Evolutionary conservation across 2,329 filamentous ascomycete species (phyloP), one percentile per base, ranked within the genome.

Genomic region (Monilinia polystroma): DNA sequence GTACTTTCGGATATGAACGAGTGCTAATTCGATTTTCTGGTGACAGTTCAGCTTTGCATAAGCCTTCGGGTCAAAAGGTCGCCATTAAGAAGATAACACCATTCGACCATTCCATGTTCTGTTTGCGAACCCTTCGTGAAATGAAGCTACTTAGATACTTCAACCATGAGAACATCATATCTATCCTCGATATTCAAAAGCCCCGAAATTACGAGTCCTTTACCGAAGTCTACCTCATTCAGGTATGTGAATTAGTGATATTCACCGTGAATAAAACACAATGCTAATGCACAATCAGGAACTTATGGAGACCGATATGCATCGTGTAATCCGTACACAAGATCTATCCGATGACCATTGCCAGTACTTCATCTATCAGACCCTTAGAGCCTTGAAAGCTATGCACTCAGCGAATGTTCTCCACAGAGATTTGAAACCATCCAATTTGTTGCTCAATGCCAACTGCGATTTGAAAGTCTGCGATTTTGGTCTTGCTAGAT

Each of bases 331-430:
- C 76, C 92, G 95, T 74, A 99, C 95, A 51, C 95, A 99, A 81
- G 95, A 99, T 77, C 87, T 99, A 56, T 98, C 95, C 49, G 95
- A 99, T 79, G 95, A 99, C 79, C 95, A 99, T 80, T 99, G 95
- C 86, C 95, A 99, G 80, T 99, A 99, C 83, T 99, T 99, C 82
- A 99, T 99, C 81, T 99, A 99, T 84, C 95, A 99, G 82, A 99
- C 95, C 2, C 87, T 99, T 67, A 93, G 95, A 75, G 95, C 94
- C 14, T 84, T 99, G 75, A 99, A 99, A 84, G 95, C 95, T 51
- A 98, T 99, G 94, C 95, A 99, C 82, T 98, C 95, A 18, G 95
- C 95, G 71, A 98, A 99, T 76, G 95, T 99, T 58, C 87, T 99
- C 14, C 95, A 99, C 79, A 90, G 95, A 78, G 95, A 99, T 80